These are phyloP conservation scores for Bipolaris victoriae DNA, from an alignment of 2,329 filamentous ascomycete genomes.

Conservation along the genomic window DNA sequence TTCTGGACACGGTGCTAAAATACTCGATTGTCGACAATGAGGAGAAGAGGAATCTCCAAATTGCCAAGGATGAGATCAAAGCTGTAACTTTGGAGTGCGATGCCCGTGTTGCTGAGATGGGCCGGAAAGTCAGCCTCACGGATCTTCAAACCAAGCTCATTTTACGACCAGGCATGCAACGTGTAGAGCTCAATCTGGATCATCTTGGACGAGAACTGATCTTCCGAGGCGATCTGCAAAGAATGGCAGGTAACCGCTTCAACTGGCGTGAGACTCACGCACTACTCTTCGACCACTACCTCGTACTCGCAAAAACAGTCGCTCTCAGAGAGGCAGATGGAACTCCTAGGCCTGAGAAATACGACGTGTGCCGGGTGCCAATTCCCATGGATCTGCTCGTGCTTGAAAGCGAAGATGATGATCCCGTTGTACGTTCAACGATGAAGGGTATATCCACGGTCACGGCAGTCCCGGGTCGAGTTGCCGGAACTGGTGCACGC, in stretches of 20 bases:
- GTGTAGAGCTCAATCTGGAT: conserved; percentile 84
- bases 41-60: conserved; percentile 82
- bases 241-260: conserved; percentile 86
- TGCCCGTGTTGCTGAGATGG: conserved; percentile 87
- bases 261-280: conserved; percentile 94
- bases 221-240: conserved; percentile 84
- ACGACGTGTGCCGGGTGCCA: conserved; percentile 91
- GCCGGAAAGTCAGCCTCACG: conserved; percentile 85
- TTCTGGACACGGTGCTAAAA: conserved; percentile 82
- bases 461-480: conserved; percentile 53
- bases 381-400: conserved; percentile 97
- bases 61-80: conserved; percentile 91
- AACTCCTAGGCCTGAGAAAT: conserved; percentile 77
- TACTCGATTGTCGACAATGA: conserved; percentile 84
- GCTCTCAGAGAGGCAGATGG: conserved; percentile 70
- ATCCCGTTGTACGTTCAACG: conserved; percentile 80
- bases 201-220: conserved; percentile 93
- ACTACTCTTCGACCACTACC: conserved; percentile 93
- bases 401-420: conserved; percentile 89
- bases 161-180: conserved; percentile 83
- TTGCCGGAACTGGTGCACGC: conserved; percentile 59
- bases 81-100: conserved; percentile 90
- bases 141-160: conserved; percentile 85
- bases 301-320: conserved; percentile 85
- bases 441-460: conserved; percentile 72